Conservation (phyloP, 2,329 filamentous ascomycete genomes). For the Diaporthe amygdali region DNA sequence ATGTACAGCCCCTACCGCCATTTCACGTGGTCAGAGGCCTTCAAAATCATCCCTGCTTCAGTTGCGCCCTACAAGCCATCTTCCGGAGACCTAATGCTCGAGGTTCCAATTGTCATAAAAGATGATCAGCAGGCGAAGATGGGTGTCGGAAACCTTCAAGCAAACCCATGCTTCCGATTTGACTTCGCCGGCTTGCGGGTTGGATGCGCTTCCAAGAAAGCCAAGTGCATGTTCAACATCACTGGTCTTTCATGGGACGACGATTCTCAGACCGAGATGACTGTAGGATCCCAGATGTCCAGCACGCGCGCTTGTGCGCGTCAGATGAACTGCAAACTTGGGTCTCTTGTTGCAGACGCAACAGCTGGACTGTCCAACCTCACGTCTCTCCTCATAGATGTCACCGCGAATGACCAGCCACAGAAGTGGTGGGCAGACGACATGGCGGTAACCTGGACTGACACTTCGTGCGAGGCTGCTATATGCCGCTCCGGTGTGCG, state of each 20-base stretch:
- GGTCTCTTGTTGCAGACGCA: slow-evolving; percentile 30
- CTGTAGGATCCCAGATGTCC: slow-evolving; percentile 31
- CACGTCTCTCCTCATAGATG: slow-evolving; percentile 44
- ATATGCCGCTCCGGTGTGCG: slow-evolving; percentile 42
- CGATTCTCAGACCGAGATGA: slow-evolving; percentile 25
- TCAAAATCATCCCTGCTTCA: slow-evolving; percentile 35
- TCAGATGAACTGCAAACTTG: slow-evolving; percentile 36
- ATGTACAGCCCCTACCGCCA: slow-evolving; percentile 32
- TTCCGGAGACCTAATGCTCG: slow-evolving; percentile 34
- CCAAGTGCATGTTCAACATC: slow-evolving; percentile 42
- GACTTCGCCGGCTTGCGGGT: slow-evolving; percentile 42
- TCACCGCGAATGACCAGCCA: slow-evolving; percentile 41
- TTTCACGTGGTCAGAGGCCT: slow-evolving; percentile 42
- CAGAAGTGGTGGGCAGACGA: slow-evolving; percentile 54
- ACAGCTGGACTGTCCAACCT: slow-evolving; percentile 36
- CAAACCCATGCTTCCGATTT: slow-evolving; percentile 39
- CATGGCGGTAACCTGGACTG: slow-evolving; percentile 47
- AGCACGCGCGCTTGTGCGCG: slow-evolving; percentile 36
- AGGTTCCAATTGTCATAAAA: slow-evolving; percentile 29
- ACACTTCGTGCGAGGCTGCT: slow-evolving; percentile 44
- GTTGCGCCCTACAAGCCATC: slow-evolving; percentile 35
- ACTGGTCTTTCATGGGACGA: slow-evolving; percentile 38
- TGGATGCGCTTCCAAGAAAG: slow-evolving; percentile 42
- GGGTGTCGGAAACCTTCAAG: slow-evolving; percentile 28
- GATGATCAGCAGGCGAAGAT: slow-evolving; percentile 28